Conservation (phyloP, 2,329 filamentous ascomycete species). For the Xylaria hypoxylon region DNA sequence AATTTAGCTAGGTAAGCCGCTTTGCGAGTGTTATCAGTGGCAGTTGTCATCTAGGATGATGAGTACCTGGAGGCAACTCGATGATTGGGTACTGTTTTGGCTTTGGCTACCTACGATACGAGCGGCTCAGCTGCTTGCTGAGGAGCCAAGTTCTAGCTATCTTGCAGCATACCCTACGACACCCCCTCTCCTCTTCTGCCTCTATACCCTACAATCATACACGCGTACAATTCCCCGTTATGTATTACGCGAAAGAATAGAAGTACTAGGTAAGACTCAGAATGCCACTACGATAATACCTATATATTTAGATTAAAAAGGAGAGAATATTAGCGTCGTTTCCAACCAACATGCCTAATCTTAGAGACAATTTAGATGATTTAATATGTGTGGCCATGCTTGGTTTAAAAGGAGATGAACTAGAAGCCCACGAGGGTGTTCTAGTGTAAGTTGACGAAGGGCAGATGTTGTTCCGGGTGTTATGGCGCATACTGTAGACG, state of each 20-base stretch:
- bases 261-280: too few relatives aligned
- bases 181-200: too few relatives aligned
- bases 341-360: too few relatives aligned
- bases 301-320: too few relatives aligned
- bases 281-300: too few relatives aligned
- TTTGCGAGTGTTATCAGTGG: neutral
- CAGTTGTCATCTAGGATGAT: too few relatives aligned
- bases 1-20: neutral
- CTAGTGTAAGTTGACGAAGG: neutral
- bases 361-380: neutral
- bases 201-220: too few relatives aligned
- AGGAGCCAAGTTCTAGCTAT: neutral
- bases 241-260: too few relatives aligned
- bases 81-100: neutral
- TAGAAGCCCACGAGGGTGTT: neutral
- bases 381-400: neutral
- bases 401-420: too few relatives aligned
- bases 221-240: too few relatives aligned
- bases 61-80: neutral
- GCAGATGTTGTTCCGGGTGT: neutral
- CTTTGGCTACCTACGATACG: neutral
- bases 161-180: neutral
- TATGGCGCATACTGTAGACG: neutral
- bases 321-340: too few relatives aligned
- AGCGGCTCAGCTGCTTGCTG: neutral